Base-by-base conservation (phyloP, 306 rosid species). In the Oxytropis ochrocephala region DNA sequence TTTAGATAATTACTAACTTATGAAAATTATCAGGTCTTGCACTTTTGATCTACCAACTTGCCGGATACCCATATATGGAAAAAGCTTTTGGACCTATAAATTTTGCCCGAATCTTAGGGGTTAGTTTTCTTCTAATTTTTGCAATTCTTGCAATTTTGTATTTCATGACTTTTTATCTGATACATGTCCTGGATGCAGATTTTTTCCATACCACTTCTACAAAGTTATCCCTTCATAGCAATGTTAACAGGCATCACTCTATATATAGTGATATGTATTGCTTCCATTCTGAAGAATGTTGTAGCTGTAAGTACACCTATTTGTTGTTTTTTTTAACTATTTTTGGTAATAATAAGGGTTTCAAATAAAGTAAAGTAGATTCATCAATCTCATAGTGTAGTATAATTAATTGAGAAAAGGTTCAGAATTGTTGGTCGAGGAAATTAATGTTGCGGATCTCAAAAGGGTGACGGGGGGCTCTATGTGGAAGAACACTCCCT, bases 41-140 rank as follows among this genome's bases (percentile, higher is more conserved):
- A 49, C 81, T 91, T 48, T 36, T 88, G 36, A 30, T 76, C 61
- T 91, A 78, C 78, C 97, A 91, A 75, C 49, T 83, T 30, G 33
- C 64, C 30, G 1, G 85, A 35, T 91, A 83, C 74, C 93, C 86
- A 5, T 43, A 1, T 8, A 56, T 88, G 67, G 89, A 79, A 75
- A 86, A 30, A 73, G 16, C 70, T 71, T 51, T 67, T 67, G 97
- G 97, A 60, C 79, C 91, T 59, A 3, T 82, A 42, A 48, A 4
- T 54, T 36, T 83, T 64, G 51, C 81, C 36, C 85, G 88, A 24
- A 48, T 84, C 11, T 30, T 79, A 12, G 95, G 81, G 75, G 98
- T 92, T 58, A 78, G 86, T 56, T 72, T 58, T 73, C 52, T 79
- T 35, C 59, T 49, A 7, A 49, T 32, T 61, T 17, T 44, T 24